Base-by-base conservation (phyloP, 208 protist genomes). In the Angomonas ambiguus region DNA sequence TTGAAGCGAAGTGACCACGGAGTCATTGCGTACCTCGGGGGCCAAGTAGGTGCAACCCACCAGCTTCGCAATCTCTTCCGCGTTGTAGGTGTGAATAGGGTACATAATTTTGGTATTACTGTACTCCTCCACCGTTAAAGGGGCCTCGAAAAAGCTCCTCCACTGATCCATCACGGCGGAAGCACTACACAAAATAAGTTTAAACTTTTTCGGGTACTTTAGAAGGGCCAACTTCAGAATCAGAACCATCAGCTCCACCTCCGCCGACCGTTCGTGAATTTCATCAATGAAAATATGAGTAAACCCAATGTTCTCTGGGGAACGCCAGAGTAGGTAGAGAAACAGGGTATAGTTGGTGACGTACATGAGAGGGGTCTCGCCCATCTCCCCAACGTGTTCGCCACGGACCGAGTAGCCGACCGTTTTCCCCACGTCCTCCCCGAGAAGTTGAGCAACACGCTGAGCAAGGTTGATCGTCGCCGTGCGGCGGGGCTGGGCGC, bases 201-300 rank as follows among this genome's bases (percentile, higher is more conserved):
- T 91, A 59, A 91, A 77, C 55, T 76, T 80, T 18, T 80, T 76
- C 0, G 83, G 81, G 63, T 87, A 64, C 31, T 77, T 79, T 42
- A 71, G 51, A 51, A 93, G 81, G 51, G 77, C 72, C 28, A 98
- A 55, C 74, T 94, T 94, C 48, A 98, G 76, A 51, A 97, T 68
- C 16, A 93, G 69, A 27, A 98, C 64, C 22, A 97, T 82, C 20
- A 97, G 84, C 74, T 98, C 93, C 25, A 86, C 84, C 62, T 97
- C 91, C 0, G 99, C 85, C 3, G 95, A 98, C 27, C 95, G 79
- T 80, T 98, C 95, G 72, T 98, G 95, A 53, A 97, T 92, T 71
- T 98, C 95, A 66, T 98, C 95, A 48, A 98, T 81, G 58, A 97
- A 90, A 58, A 97, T 79, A 75, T 97, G 92, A 11, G 88, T 94